phyloP scores from a whole-genome alignment of 768 basidiomycete species.

The Cantharellus cinnabarinus region DNA sequence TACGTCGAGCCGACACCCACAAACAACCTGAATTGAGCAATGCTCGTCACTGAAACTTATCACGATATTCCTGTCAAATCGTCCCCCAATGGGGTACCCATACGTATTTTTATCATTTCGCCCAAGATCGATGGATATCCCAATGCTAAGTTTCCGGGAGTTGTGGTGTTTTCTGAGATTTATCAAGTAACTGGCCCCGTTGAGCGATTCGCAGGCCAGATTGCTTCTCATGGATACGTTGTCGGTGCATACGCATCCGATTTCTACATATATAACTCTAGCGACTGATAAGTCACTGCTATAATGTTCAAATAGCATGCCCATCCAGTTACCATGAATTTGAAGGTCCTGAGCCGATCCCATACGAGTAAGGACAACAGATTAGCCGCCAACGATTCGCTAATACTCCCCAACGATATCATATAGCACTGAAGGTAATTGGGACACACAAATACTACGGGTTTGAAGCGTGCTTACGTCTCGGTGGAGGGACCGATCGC shows the following conservation, averaged over 20 bases:
- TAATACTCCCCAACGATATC: neutral
- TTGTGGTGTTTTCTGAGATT: conserved; percentile 81
- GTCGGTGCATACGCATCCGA: conserved; percentile 32
- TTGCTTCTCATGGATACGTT: conserved; percentile 70
- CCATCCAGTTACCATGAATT: conserved; percentile 87
- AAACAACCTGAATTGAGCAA: conserved; percentile 15
- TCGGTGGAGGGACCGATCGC: conserved; percentile 45
- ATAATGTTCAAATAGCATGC: conserved; percentile 29
- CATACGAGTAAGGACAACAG: conserved; percentile 36
- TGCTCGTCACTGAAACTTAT: conserved; percentile 68
- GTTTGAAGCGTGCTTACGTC: neutral
- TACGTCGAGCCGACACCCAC: too few species aligned
- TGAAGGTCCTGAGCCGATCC: conserved; percentile 66
- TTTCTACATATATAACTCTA: neutral
- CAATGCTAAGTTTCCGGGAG: conserved; percentile 81
- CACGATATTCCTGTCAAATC: conserved; percentile 59
- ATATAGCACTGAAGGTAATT: too few species aligned
- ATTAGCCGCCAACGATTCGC: neutral
- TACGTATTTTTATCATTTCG: conserved; percentile 67
- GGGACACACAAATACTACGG: too few species aligned
- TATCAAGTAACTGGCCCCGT: conserved; percentile 95
- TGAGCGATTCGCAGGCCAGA: conserved; percentile 77
- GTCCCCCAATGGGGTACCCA: conserved; percentile 35
- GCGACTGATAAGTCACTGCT: neutral
- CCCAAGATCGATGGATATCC: conserved; percentile 68